A percentile compares a stretch with the other conserved stretches of the same genome.
phyloP scores from a whole-genome alignment of 345 rosid genomes.

The Brassica incana region DNA sequence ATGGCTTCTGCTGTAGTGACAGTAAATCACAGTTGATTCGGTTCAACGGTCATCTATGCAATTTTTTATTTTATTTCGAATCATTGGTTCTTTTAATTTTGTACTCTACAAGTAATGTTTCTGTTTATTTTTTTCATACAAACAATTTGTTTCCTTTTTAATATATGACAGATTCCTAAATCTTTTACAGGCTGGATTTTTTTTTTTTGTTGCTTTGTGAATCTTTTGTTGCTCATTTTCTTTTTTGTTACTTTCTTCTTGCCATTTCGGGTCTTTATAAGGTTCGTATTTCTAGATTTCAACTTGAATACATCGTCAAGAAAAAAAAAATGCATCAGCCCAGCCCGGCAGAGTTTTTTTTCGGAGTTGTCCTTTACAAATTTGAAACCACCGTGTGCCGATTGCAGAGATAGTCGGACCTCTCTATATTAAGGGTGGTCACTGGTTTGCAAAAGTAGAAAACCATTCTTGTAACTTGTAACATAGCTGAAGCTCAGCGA shows the following conservation, averaged over 20 bases:
- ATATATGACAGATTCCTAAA: slow-evolving; percentile 20
- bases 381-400: neutral
- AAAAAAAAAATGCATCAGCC: neutral
- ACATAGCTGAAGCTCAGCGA: too few species aligned
- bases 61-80: too few species aligned
- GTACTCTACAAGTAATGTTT: slow-evolving; percentile 25
- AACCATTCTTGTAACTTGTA: neutral
- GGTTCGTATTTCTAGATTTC: slow-evolving; percentile 3
- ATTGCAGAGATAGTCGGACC: too few species aligned
- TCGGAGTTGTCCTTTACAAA: neutral
- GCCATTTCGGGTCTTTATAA: slow-evolving; percentile 14
- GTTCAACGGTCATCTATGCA: slow-evolving; percentile 40
- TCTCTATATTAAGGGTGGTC: too few species aligned
- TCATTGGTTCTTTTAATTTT: slow-evolving; percentile 1
- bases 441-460: neutral
- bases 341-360: neutral
- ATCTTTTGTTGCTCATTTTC: slow-evolving; percentile 2
- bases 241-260: slow-evolving; percentile 20
- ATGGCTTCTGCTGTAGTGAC: slow-evolving; percentile 9
- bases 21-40: slow-evolving; percentile 28
- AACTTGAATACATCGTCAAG: neutral
- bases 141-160: neutral
- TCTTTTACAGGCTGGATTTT: slow-evolving; percentile 15
- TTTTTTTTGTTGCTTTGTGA: neutral
- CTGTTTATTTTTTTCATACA: neutral